Evolutionary conservation across 23 red algal species (phyloP), one percentile per base, ranked within the genome.

Genomic region (Gracilariopsis chorda): DNA sequence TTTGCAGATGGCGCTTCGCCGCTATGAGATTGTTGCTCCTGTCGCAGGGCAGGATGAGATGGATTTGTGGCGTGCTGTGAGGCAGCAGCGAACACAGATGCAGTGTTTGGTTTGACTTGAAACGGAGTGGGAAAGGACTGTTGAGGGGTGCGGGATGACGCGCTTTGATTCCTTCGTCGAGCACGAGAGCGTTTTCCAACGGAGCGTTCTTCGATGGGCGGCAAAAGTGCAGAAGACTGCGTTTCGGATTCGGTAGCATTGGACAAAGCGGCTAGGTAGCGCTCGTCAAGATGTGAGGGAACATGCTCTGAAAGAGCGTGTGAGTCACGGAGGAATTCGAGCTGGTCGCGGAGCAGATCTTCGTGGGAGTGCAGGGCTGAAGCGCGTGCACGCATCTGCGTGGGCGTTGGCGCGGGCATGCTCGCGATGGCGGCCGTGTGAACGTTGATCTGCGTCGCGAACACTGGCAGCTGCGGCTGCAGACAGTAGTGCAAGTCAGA

Each of bases 261-360:
- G 4, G 78, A 83, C 3, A n/a, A 39, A 55, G 78, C 78, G 27
- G 55, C 78, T n/a, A 83, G 40, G 47, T 73, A 73, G 39, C 47
- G 67, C 67, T 73, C 32, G 23, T 73, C 67, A 1, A 73, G 67
- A 2, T 21, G n/a, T 3, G 10, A 1, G 24, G 36, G 28, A 34
- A 45, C 67, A 21, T 36, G n/a, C 39, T 46, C 67, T 28, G 67
- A 23, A 5, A 73, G 39, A 23, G 67, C 67, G 12, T 73, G 8
- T 36, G 42, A 45, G 8, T 73, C 67, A 20, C 16, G 3, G 67
- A 73, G 47, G 37, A 73, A 73, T 42, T 73, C n/a, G 1, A 73
- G 67, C 67, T 73, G 67, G 20, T 73, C 67, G 67, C 67, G 67
- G 3, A 73, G 40, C 9, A 73, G 39, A 35, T 73, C 67, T 6